Base-by-base conservation (phyloP, 139 green algal genomes). In the Volvox reticuliferus region DNA sequence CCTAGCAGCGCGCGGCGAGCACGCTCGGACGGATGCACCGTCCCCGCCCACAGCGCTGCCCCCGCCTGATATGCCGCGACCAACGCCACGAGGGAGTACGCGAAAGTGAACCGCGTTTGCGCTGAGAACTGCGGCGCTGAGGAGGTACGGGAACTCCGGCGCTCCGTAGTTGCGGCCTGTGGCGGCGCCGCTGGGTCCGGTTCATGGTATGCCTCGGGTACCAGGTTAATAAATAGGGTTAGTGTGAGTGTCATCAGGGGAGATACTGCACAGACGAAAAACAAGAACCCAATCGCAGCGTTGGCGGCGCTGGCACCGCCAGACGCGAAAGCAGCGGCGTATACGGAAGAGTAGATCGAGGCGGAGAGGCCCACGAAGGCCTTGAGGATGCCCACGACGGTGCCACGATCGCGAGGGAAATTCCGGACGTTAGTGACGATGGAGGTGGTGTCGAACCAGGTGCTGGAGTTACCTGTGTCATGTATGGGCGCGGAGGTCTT, bases 351-450 rank as follows among this genome's bases (percentile, higher is more conserved):
- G 86, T 96, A 97, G 36, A 96, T 82, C 18, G 91, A 94, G 20
- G 94, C 92, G 83, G 90, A 94, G 26, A 96, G 86, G 86, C 94
- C 94, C 65, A 94, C 82, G 82, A 91, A 91, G 50, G 86, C 73
- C 69, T 81, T 80, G 63, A 98, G 88, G 20, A 97, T 92, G 82
- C 97, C 97, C 30, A 98, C 95, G 14, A 97, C 95, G 2, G 92
- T 95, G 79, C 97, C 97, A 0, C 97, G 92, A 32, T 96, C 79
- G 67, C 92, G 84, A 2, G 96, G 95, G 89, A 99, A 98, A 94
- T 99, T 99, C 35, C 95, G 89, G 20, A 98, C 88, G 91, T 95
- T 97, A 21, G 96, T 98, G 37, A 96, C 96, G 19, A 99, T 86
- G 12, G 80, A 90, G 22, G 91, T 65, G 2, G 95, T 97, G 90